Evolutionary conservation across 768 basidiomycete species (phyloP), one percentile per base, ranked within the genome.

Genomic region (Tylopilus vinaceipallidus): DNA sequence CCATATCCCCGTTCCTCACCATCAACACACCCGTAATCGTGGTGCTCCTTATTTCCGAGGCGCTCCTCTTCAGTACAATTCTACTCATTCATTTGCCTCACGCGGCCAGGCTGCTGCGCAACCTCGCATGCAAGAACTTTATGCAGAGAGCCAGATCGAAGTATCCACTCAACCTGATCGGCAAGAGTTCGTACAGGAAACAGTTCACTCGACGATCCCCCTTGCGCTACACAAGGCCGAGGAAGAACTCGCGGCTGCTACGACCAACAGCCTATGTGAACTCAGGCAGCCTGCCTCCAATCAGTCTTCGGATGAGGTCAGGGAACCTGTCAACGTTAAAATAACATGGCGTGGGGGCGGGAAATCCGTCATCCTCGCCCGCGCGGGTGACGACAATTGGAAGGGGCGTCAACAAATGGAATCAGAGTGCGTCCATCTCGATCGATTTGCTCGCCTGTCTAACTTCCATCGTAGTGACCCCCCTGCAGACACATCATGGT

Each of bases 301-400:
- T 45, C 69, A 55, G 20, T 44, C 47, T 24, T 54, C 62, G 19
- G 67, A 68, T 17, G 67, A 68, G 8, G 1, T 38, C 43, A 69
- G 46, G 41, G 68, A 75, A 53, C 57, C 58, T 4, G 58, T 73
- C 22, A 61, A 62, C 5, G 74, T 83, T 37, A 81, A 72, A 58
- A 82, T 90, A 49, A 72, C 73, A 6, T 91, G 88, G 88, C 71
- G 68, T 40, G 84, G 83, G 19, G 80, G 79, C 3, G 86, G 82
- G 4, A 80, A 74, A 54, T 72, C 75, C 14, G 86, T 91, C 13
- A 59, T 75, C n/a, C 75, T 91, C 22, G 82, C 84, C 3, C 75
- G 87, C 47, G 86, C 87, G 6, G 85, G 85, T 4, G 84, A 90
- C 58, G 78, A 84, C 45, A 80, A 86, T 50, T 90, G 86, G 88